Conservation (phyloP, 2,329 filamentous ascomycete species). For the Diplocarpon rosae region DNA sequence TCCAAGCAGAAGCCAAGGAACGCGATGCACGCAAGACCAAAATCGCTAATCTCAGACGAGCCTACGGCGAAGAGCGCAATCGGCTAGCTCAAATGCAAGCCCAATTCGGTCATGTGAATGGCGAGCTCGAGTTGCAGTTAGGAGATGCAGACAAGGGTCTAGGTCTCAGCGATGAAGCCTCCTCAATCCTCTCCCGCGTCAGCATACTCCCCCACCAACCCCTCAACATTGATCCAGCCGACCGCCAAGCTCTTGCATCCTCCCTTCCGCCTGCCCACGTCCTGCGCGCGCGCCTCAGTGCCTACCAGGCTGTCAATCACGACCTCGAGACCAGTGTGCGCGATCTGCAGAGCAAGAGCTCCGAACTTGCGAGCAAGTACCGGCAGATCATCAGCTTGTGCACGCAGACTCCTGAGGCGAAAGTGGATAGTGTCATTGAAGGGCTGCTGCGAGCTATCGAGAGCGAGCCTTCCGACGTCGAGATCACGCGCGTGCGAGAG, state of each 20-base stretch:
- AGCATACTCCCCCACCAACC: slow-evolving; percentile 27
- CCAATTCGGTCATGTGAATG: slow-evolving; percentile 35
- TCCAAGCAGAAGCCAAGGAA: slow-evolving; percentile 55
- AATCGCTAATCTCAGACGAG: slow-evolving; percentile 66
- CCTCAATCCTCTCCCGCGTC: slow-evolving; percentile 22
- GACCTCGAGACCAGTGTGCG: slow-evolving; percentile 56
- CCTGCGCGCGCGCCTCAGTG: slow-evolving; percentile 57
- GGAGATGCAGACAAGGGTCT: slow-evolving; percentile 28
- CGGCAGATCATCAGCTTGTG: slow-evolving; percentile 80
- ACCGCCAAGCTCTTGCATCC: slow-evolving; percentile 29
- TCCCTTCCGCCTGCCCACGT: slow-evolving; percentile 46
- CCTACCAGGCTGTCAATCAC: slow-evolving; percentile 59
- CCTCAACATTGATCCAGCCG: slow-evolving; percentile 33
- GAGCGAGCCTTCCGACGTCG: slow-evolving; percentile 68
- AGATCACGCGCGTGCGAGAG: slow-evolving; percentile 64
- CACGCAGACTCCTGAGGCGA: slow-evolving; percentile 64
- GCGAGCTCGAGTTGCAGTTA: slow-evolving; percentile 41
- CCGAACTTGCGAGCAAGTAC: slow-evolving; percentile 79
- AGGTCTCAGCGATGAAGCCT: slow-evolving; percentile 16
- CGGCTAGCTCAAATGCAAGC: slow-evolving; percentile 38
- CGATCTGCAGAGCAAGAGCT: slow-evolving; percentile 65
- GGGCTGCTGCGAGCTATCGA: slow-evolving; percentile 78
- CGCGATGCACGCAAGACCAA: slow-evolving; percentile 55
- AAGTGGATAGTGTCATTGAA: slow-evolving; percentile 65
- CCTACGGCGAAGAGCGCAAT: slow-evolving; percentile 58